A percentile compares a stretch with the other conserved stretches of the same genome.
Conservation (phyloP, 2,329 filamentous ascomycete genomes). For the Fusarium sp. region DNA sequence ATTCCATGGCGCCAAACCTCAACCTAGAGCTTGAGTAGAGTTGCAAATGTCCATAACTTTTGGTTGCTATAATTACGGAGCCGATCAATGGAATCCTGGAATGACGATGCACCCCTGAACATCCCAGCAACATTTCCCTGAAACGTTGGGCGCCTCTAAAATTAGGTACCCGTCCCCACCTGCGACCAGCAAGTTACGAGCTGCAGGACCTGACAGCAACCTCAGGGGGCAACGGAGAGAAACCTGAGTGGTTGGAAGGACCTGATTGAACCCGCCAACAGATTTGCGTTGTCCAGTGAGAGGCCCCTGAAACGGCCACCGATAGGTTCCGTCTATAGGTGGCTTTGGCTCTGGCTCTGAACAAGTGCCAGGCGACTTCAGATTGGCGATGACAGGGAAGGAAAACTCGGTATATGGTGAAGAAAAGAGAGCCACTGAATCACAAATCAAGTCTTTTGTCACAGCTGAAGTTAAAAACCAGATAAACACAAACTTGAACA, state of each 20-base stretch:
- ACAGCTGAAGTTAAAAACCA: background rate
- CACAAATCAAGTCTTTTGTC: background rate
- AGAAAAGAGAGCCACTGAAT: background rate
- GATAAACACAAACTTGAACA: background rate
- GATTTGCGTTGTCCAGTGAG: constrained; percentile 29
- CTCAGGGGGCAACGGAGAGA: constrained; percentile 21
- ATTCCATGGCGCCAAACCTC: background rate
- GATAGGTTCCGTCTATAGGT: constrained; percentile 25
- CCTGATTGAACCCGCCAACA: constrained; percentile 25
- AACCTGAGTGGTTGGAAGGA: too few relatives aligned
- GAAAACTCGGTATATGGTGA: background rate
- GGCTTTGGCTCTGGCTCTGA: background rate
- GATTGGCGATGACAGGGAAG: constrained; percentile 38
- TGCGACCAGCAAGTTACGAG: constrained; percentile 22
- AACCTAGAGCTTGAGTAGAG: background rate
- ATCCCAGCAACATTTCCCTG: constrained; percentile 32
- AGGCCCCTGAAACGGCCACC: constrained; percentile 39
- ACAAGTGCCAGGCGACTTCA: constrained; percentile 20
- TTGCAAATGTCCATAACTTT: background rate
- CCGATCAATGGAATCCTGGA: background rate
- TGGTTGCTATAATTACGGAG: background rate
- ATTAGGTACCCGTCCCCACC: constrained; percentile 34
- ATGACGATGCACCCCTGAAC: constrained; percentile 28
- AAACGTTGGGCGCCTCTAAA: constrained; percentile 40
- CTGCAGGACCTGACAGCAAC: constrained; percentile 4